These are phyloP conservation scores for Huntiella bhutanensis DNA, from an alignment of 2,329 filamentous ascomycete genomes.

Conservation along the genomic window DNA sequence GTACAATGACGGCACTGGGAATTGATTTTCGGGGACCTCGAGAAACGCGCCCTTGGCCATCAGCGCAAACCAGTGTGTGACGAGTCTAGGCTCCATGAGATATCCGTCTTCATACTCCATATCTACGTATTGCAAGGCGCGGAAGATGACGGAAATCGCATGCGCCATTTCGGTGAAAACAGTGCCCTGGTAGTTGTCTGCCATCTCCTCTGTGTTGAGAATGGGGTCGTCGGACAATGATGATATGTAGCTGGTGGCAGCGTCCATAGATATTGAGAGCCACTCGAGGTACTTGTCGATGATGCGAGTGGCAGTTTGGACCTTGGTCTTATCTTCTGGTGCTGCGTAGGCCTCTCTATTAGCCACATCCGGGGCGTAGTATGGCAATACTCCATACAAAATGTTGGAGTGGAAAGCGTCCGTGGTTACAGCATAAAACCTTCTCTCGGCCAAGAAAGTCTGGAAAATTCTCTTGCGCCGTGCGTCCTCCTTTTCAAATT, in stretches of 20 bases:
- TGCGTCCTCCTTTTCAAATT: conserved; percentile 43
- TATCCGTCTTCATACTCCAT: conserved; percentile 8
- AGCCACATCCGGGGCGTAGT: conserved; percentile 13
- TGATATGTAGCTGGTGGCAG: conserved; percentile 29
- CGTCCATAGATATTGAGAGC: conserved; percentile 29
- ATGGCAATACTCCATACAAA: conserved; percentile 23
- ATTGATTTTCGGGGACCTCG: conserved; percentile 26
- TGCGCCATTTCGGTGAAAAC: conserved; percentile 54
- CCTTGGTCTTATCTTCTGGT: background rate
- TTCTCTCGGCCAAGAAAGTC: conserved; percentile 53
- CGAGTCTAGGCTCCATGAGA: conserved; percentile 2
- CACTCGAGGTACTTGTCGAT: conserved; percentile 27
- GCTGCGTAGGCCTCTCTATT: conserved; percentile 11
- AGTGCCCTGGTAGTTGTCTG: conserved; percentile 40
- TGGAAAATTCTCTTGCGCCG: conserved; percentile 50
- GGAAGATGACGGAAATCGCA: conserved; percentile 53
- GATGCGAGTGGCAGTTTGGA: conserved; percentile 6
- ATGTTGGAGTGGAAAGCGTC: conserved; percentile 35
- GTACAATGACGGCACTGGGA: conserved; percentile 10
- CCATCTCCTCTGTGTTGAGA: conserved; percentile 32
- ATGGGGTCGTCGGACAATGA: conserved; percentile 31
- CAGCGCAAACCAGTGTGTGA: conserved; percentile 10
- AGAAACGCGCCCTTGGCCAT: conserved; percentile 54
- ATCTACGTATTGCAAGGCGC: conserved; percentile 32
- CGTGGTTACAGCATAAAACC: conserved; percentile 44